Percentiles rank a stretch among this genome's conserved stretches.
phyloP scores from a whole-genome alignment of 495 filamentous ascomycete genomes.

The Paragyromitra xinjiangensis region DNA sequence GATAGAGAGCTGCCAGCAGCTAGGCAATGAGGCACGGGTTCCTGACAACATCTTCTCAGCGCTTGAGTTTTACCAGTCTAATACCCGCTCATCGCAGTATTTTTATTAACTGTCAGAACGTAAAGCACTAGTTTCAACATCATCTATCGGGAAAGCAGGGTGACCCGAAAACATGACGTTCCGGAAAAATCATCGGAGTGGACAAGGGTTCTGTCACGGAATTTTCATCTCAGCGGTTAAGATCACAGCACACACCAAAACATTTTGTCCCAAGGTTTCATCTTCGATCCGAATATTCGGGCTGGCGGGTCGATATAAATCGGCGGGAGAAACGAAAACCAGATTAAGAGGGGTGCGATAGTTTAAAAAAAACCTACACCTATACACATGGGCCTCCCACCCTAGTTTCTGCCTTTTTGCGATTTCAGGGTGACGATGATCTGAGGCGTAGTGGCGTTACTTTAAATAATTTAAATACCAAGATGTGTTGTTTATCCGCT shows the following conservation, averaged over 20 bases:
- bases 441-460: slow-evolving; percentile 37
- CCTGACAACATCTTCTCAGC: slow-evolving; percentile 32
- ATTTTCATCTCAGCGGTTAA: slow-evolving; percentile 46
- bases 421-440: slow-evolving; percentile 6
- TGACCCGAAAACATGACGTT: slow-evolving; percentile 39
- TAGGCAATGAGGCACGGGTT: slow-evolving; percentile 16
- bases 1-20: slow-evolving; percentile 8
- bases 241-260: slow-evolving; percentile 31
- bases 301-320: slow-evolving; percentile 35
- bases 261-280: slow-evolving; percentile 32
- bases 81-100: slow-evolving; percentile 45
- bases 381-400: slow-evolving; percentile 1
- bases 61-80: slow-evolving; percentile 22
- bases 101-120: slow-evolving; percentile 23
- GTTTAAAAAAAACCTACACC: not conserved
- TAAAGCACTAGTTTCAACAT: slow-evolving; percentile 10
- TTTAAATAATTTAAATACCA: slow-evolving; percentile 44
- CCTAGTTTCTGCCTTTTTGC: not conserved
- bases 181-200: slow-evolving; percentile 35
- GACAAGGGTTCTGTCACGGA: slow-evolving; percentile 27
- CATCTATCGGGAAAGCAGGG: slow-evolving; percentile 41
- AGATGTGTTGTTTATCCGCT: slow-evolving; percentile 49
- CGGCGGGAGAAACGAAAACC: slow-evolving; percentile 9
- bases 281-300: slow-evolving; percentile 38
- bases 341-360: slow-evolving; percentile 12